Percentiles rank a stretch among this genome's conserved stretches.
Conservation (phyloP, 2,329 filamentous ascomycete genomes). For the Thelonectria olida region DNA sequence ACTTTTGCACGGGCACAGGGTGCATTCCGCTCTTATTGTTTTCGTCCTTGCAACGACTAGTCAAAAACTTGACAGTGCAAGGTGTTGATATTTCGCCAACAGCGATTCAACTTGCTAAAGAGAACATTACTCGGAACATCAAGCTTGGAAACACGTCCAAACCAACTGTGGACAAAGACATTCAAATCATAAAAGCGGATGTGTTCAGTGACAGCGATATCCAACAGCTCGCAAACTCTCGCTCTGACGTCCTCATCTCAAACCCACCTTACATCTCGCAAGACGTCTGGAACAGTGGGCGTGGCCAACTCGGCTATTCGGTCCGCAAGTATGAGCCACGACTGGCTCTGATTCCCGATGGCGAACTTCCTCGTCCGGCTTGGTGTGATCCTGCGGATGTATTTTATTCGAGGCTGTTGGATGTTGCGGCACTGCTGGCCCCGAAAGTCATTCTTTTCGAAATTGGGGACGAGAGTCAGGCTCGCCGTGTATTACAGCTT, state of each 20-base stretch:
- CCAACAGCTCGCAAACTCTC: conserved; percentile 28
- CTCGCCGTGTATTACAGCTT: conserved; percentile 66
- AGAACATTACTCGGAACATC: conserved; percentile 68
- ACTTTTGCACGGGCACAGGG: conserved; percentile 90
- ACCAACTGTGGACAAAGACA: conserved; percentile 30
- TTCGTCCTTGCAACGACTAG: conserved; percentile 60
- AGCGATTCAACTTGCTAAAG: conserved; percentile 71
- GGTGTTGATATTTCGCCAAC: conserved; percentile 78
- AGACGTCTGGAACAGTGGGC: conserved; percentile 49
- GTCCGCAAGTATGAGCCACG: conserved; percentile 85
- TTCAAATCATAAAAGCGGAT: conserved; percentile 59
- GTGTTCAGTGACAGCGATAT: conserved; percentile 57
- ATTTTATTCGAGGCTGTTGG: conserved; percentile 75
- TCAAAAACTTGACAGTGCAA: conserved; percentile 58
- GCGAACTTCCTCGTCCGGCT: conserved; percentile 39
- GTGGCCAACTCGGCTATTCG: conserved; percentile 67
- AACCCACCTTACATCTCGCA: conserved; percentile 93
- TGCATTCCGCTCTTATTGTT: conserved; percentile 86
- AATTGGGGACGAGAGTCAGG: conserved; percentile 76
- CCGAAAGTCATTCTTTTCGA: conserved; percentile 73
- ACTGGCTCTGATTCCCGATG: conserved; percentile 74
- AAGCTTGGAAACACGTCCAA: conserved; percentile 34
- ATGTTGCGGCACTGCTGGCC: conserved; percentile 58
- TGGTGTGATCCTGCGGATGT: conserved; percentile 55
- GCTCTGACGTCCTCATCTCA: conserved; percentile 76